A percentile compares a stretch with the other conserved stretches of the same genome.
Conservation (phyloP, 805 yeast genomes). For the Ogataea parapolymorpha region DNA sequence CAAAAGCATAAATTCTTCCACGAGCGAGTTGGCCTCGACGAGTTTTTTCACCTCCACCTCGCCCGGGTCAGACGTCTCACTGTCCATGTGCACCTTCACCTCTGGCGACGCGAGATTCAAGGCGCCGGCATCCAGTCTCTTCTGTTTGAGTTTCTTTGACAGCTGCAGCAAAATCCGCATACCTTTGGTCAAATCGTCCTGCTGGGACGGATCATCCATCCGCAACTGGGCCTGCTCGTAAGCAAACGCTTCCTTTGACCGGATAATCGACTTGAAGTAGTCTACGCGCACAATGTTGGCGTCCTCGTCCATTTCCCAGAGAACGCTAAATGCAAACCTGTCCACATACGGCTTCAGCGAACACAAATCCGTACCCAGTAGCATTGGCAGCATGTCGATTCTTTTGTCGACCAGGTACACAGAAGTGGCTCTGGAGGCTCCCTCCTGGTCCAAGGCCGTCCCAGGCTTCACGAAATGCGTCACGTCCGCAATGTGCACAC, state of each 20-base stretch:
- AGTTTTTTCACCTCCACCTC: slow-evolving; percentile 90
- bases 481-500: slow-evolving; percentile 99
- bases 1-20: slow-evolving; percentile 96
- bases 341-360: slow-evolving; percentile 94
- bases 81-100: slow-evolving; percentile 94
- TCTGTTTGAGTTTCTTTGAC: slow-evolving; percentile 82
- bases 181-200: slow-evolving; percentile 83
- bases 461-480: slow-evolving; percentile 94
- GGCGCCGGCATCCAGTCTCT: slow-evolving; percentile 92
- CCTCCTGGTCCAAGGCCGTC: slow-evolving; percentile 90
- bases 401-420: slow-evolving; percentile 96
- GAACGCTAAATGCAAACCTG: slow-evolving; percentile 89
- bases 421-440: slow-evolving; percentile 96
- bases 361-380: slow-evolving; percentile 93
- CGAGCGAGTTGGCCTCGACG: slow-evolving; percentile 89
- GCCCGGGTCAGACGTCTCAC: slow-evolving; percentile 94
- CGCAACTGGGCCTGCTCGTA: slow-evolving; percentile 90
- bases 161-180: slow-evolving; percentile 77
- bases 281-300: slow-evolving; percentile 80
- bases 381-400: slow-evolving; percentile 96
- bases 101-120: slow-evolving; percentile 96
- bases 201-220: slow-evolving; percentile 73
- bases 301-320: slow-evolving; percentile 89
- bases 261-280: slow-evolving; percentile 83
- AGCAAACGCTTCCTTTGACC: slow-evolving; percentile 90